These are phyloP conservation scores for Singerocomus inundabilis DNA, from an alignment of 1,284 basidiomycete genomes.

Conservation along the genomic window DNA sequence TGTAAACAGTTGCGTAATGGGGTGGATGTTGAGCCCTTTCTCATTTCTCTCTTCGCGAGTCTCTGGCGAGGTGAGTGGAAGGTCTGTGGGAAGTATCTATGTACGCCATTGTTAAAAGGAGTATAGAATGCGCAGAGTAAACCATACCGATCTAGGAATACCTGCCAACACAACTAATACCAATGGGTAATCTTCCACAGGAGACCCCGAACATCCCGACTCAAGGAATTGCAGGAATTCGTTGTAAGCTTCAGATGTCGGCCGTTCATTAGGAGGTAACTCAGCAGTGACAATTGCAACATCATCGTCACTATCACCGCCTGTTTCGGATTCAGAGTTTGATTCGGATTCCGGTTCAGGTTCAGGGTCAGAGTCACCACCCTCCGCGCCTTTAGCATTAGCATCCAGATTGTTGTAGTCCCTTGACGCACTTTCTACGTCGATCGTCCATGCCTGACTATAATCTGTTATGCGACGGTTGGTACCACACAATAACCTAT, in stretches of 20 bases:
- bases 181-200: conserved; percentile 73
- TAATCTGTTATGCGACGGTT: conserved; percentile 46
- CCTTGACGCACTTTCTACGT: conserved; percentile 26
- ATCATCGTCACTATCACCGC: conserved; percentile 33
- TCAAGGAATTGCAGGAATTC: conserved; percentile 76
- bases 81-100: conserved; percentile 27
- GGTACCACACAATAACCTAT: not conserved
- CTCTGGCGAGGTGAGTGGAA: conserved; percentile 29
- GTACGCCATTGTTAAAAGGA: not conserved
- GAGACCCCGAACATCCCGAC: conserved; percentile 73
- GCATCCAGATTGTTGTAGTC: conserved; percentile 19
- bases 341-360: conserved; percentile 26
- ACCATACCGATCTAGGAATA: conserved; percentile 48
- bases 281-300: conserved; percentile 28
- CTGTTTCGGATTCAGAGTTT: conserved; percentile 28
- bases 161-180: conserved; percentile 78
- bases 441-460: conserved; percentile 60
- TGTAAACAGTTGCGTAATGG: conserved; percentile 54
- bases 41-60: not conserved
- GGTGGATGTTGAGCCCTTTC: conserved; percentile 8
- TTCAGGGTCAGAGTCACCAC: conserved; percentile 17
- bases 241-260: conserved; percentile 50
- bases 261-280: conserved; percentile 11
- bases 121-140: not conserved
- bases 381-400: conserved; percentile 1